phyloP scores from a whole-genome alignment of 2,329 filamentous ascomycete genomes.

The Mycosphaerelloides madeirae region DNA sequence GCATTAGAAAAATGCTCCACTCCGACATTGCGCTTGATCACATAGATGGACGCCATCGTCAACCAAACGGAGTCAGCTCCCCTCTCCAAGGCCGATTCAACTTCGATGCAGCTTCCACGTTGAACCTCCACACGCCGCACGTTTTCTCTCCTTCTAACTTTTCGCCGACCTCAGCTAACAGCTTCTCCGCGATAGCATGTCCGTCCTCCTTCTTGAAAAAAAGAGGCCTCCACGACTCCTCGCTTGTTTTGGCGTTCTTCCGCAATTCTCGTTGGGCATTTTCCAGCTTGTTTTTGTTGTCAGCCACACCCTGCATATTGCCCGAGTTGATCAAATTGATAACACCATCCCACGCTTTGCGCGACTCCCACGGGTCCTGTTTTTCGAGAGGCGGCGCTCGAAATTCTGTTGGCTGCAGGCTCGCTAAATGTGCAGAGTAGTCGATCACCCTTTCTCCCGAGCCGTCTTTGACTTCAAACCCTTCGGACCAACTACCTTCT shows the following conservation, averaged over 20 bases:
- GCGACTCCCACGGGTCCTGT: conserved; percentile 44
- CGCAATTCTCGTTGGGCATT: conserved; percentile 39
- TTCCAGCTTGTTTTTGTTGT: conserved; percentile 29
- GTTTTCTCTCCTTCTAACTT: conserved; percentile 56
- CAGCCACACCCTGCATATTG: conserved; percentile 40
- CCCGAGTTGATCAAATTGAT: conserved; percentile 36
- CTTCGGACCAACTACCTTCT: conserved; percentile 41
- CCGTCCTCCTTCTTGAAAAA: conserved; percentile 37
- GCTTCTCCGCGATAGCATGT: conserved; percentile 27
- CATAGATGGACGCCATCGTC: background rate
- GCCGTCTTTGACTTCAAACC: conserved; percentile 36
- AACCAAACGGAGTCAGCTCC: conserved; percentile 26
- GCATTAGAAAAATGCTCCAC: background rate
- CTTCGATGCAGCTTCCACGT: conserved; percentile 43
- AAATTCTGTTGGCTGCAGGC: conserved; percentile 22
- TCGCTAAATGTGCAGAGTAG: conserved; percentile 30
- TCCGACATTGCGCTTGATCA: no score
- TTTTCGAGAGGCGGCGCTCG: conserved; percentile 29
- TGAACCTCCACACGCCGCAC: conserved; percentile 64
- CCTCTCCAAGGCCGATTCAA: conserved; percentile 29
- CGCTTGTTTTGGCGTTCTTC: conserved; percentile 34
- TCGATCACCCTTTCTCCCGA: conserved; percentile 35
- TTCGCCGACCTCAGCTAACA: conserved; percentile 32
- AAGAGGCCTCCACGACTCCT: conserved; percentile 36
- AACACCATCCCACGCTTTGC: conserved; percentile 41